phyloP scores from a whole-genome alignment of 2,329 filamentous ascomycete genomes.

The Apiospora malaysiana region DNA sequence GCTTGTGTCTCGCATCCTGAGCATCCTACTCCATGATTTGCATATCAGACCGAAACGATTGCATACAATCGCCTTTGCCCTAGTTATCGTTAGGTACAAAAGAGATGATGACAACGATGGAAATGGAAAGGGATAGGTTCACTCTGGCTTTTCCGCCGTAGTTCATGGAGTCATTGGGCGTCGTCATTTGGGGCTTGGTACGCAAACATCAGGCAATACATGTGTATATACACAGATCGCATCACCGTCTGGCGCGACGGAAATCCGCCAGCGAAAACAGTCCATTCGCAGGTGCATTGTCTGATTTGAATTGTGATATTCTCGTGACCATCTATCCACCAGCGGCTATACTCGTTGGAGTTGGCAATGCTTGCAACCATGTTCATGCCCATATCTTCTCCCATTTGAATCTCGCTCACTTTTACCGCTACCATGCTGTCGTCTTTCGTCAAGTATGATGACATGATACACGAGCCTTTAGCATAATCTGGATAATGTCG shows the following conservation, averaged over 20 bases:
- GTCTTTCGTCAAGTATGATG: not conserved
- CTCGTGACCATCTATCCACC: not conserved
- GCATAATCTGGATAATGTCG: no score
- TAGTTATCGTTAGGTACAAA: constrained; percentile 31
- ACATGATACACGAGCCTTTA: no score
- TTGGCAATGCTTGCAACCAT: not conserved
- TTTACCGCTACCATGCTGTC: not conserved
- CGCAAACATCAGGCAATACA: constrained; percentile 23
- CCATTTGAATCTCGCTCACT: not conserved
- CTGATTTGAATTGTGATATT: constrained; percentile 8
- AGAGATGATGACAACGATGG: constrained; percentile 31
- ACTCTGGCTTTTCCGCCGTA: constrained; percentile 35
- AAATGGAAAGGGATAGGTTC: constrained; percentile 30
- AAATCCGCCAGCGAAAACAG: constrained; percentile 12
- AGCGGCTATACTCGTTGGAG: not conserved
- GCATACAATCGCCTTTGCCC: constrained; percentile 34
- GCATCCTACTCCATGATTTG: constrained; percentile 32
- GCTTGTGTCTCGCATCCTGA: constrained; percentile 30
- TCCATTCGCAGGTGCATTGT: not conserved
- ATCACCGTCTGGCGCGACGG: constrained; percentile 24
- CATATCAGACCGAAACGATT: constrained; percentile 23
- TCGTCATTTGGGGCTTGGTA: constrained; percentile 35
- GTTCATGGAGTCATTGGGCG: constrained; percentile 39
- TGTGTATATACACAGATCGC: constrained; percentile 25
- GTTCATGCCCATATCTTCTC: not conserved